Evolutionary conservation across 2,329 filamentous ascomycete genomes (phyloP).

Genomic region (Aaosphaeria pasadenensis): DNA sequence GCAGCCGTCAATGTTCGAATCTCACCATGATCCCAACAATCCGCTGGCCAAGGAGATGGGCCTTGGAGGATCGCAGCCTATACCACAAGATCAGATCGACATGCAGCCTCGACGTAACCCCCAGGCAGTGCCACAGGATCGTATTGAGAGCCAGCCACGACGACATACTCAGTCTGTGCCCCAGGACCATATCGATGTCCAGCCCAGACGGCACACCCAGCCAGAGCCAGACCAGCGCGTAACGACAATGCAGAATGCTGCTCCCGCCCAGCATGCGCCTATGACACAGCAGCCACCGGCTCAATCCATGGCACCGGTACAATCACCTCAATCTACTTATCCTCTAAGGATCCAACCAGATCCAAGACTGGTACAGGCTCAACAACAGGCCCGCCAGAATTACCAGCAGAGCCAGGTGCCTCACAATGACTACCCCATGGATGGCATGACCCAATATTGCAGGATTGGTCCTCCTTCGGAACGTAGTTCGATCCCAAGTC

Average conservation of each 20-base stretch:
- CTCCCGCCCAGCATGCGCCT: neutral
- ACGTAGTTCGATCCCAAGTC: conserved; percentile 65
- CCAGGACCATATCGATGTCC: neutral
- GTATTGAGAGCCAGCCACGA: conserved; percentile 7
- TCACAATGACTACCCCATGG: conserved; percentile 89
- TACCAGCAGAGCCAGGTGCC: conserved; percentile 62
- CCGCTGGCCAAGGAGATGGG: conserved; percentile 68
- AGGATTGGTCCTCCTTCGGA: conserved; percentile 70
- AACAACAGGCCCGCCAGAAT: conserved; percentile 36
- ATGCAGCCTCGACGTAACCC: conserved; percentile 1
- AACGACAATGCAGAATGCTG: neutral
- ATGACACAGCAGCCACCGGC: conserved; percentile 1
- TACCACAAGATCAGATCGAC: conserved; percentile 21
- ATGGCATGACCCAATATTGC: conserved; percentile 98
- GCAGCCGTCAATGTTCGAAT: conserved; percentile 88
- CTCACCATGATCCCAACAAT: conserved; percentile 83
- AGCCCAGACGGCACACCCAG: neutral
- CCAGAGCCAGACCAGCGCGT: neutral
- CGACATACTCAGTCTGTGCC: neutral
- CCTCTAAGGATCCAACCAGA: conserved; percentile 25
- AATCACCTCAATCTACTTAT: conserved; percentile 11
- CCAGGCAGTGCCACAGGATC: conserved; percentile 3
- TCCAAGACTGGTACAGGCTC: conserved; percentile 33
- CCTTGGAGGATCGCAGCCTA: conserved; percentile 43
- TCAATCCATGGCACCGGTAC: conserved; percentile 1